Evolutionary conservation across 495 filamentous ascomycete species (phyloP), one percentile per base, ranked within the genome.

Genomic region (Aspergillus diversus): DNA sequence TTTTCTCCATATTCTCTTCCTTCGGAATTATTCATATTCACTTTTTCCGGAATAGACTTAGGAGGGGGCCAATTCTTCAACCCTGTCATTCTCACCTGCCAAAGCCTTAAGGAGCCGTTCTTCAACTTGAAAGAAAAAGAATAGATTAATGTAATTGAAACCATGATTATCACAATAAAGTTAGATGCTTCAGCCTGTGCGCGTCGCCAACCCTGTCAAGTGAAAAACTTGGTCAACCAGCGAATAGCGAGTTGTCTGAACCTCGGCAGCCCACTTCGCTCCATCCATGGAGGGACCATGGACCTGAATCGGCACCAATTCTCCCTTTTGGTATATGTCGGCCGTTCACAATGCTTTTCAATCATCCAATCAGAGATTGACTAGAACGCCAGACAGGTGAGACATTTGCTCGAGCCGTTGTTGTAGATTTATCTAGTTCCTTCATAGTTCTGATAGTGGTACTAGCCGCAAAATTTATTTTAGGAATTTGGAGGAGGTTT

Each of bases 261-360:
- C 47, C 57, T 60, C 57, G 57, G 57, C 17, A 60, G 57, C 57
- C 34, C 34, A 50, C 34, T 21, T 60, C 47, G 21, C 32, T 57
- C 17, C 16, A 12, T 31, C 7, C 34, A 39, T 17, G 16, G 47
- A 43, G 46, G 47, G 21, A 27, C 21, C 21, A 27, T 15, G 32
- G 33, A 50, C 42, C 15, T 49, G 47, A 53, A 52, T 60, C 58
- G 57, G 58, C 48, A 53, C 51, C 48, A 35, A 37, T 39, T 53
- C 53, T 50, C 58, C 58, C 48, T 60, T 52, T 60, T 60, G 47
- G 51, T 34, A 49, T 32, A 39, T 27, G 5, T 1, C 3, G 9
- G 13, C 1, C 16, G 7, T 50, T 17, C 6, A 17, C 16, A 50
- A 50, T 60, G 34, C 16, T 15, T 27, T 43, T 33, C 16, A 21